Base-by-base conservation (phyloP, 257 asterid genomes). In the Solanum neorickii region DNA sequence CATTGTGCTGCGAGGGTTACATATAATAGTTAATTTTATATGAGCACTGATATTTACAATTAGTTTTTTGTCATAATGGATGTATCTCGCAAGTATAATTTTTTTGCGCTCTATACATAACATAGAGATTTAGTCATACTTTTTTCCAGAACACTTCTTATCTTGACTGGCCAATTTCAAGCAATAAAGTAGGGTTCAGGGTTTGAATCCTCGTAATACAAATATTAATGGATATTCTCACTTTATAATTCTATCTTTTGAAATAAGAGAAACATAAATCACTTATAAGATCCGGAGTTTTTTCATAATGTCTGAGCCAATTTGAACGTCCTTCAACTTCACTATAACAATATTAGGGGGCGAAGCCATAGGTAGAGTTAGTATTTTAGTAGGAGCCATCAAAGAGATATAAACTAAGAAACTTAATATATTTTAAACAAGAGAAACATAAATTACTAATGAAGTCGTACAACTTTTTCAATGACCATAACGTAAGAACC, bases 291-390 rank as follows among this genome's bases (percentile, higher is more conserved):
- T 66, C 20, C 12, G 12, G 42, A 39, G 73, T 12, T 25, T 14
- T 66, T 66, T 27, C 4, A 27, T 66, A 14, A 66, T 12, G 72
- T 65, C 9, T 15, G 3, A 65, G 14, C 8, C 20, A 66, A 66
- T 20, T 44, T 92, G 88, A 83, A 84, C 66, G 92, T 91, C 86
- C 83, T 91, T 66, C 73, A 27, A 66, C 37, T 10, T 3, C 39
- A 27, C 29, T 68, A 68, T 27, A 8, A 39, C 11, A 27, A 0
- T 7, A 59, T 18, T 59, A 12, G 69, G 5, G 69, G 35, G 35
- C 1, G 35, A 33, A 33, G 5, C 35, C 35, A 33, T 33, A 33
- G 35, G 35, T 33, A 33, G 35, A 33, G 35, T 33, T 33, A 33
- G 35, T 33, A 33, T 33, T 33, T 33, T 33, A 33, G 35, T 33